Percentiles rank a stretch among this genome's conserved stretches.
Evolutionary conservation across 2,329 filamentous ascomycete species (phyloP).

Genomic region (Aureobasidium sp.): DNA sequence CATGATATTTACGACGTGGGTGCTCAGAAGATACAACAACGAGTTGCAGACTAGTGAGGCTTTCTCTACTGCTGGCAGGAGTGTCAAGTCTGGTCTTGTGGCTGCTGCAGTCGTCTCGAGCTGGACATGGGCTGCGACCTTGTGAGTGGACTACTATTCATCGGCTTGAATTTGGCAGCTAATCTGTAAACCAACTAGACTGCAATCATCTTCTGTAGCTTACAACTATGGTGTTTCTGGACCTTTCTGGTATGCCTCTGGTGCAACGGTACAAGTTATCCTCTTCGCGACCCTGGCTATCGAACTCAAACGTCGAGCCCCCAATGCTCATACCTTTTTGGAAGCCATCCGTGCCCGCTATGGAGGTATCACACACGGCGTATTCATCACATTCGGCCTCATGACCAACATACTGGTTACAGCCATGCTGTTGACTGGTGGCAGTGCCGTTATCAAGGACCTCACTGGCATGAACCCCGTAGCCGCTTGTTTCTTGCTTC

Average conservation of each 20-base stretch:
- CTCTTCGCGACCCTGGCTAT: slow-evolving; percentile 87
- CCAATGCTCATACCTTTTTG: slow-evolving; percentile 69
- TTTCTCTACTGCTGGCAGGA: slow-evolving; percentile 81
- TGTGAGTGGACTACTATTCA: neutral
- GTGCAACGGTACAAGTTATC: slow-evolving; percentile 74
- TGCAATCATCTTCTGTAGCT: slow-evolving; percentile 72
- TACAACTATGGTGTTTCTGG: slow-evolving; percentile 59
- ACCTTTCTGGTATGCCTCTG: slow-evolving; percentile 58
- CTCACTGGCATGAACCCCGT: slow-evolving; percentile 67
- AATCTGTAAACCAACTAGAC: slow-evolving; percentile 14
- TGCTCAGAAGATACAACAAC: slow-evolving; percentile 60
- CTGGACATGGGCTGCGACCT: slow-evolving; percentile 86
- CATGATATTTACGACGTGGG: slow-evolving; percentile 65
- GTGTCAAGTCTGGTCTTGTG: slow-evolving; percentile 81
- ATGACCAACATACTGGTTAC: slow-evolving; percentile 75
- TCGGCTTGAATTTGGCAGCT: neutral
- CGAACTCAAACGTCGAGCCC: slow-evolving; percentile 75
- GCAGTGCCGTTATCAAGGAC: slow-evolving; percentile 62
- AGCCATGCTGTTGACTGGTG: slow-evolving; percentile 80
- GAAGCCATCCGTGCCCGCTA: slow-evolving; percentile 78
- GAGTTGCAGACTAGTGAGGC: slow-evolving; percentile 86
- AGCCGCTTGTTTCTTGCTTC: slow-evolving; percentile 76
- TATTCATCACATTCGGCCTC: slow-evolving; percentile 74
- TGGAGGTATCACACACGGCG: slow-evolving; percentile 60
- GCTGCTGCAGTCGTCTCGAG: slow-evolving; percentile 84